A percentile compares a stretch with the other conserved stretches of the same genome.
Evolutionary conservation across 106 monocot species (phyloP).

Genomic region (Phalaenopsis equestris): DNA sequence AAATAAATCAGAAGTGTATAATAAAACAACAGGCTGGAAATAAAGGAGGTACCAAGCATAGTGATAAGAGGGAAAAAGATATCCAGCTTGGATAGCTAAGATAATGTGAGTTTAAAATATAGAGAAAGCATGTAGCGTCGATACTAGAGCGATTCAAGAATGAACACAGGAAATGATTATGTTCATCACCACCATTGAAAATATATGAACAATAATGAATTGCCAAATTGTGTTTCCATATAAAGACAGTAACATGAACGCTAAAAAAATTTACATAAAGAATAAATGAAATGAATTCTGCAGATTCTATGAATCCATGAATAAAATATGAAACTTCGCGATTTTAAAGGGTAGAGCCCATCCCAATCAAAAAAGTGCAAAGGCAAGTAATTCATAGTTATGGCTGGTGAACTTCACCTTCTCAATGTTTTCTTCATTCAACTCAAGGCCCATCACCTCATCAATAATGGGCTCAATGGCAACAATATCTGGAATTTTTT

Average conservation of each 20-base stretch:
- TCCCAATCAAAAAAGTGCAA: no score
- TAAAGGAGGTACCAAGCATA: neutral
- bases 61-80: no score
- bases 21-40: neutral
- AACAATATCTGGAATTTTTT: conserved; percentile 96
- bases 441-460: conserved; percentile 81
- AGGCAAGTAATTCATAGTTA: no score
- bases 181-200: neutral
- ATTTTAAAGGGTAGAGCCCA: no score
- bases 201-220: neutral
- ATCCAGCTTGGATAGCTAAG: neutral
- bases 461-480: conserved; percentile 87
- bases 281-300: neutral
- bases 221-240: neutral
- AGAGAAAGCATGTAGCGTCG: neutral
- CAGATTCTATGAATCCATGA: neutral
- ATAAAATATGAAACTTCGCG: no score
- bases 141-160: neutral
- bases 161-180: neutral
- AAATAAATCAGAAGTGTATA: neutral
- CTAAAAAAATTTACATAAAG: neutral
- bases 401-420: conserved; percentile 30
- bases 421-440: conserved; percentile 93
- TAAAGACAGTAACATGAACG: neutral
- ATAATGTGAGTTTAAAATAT: neutral